Evolutionary conservation across 495 filamentous ascomycete genomes (phyloP), one percentile per base, ranked within the genome.

Genomic region (Xylaria palmicola): DNA sequence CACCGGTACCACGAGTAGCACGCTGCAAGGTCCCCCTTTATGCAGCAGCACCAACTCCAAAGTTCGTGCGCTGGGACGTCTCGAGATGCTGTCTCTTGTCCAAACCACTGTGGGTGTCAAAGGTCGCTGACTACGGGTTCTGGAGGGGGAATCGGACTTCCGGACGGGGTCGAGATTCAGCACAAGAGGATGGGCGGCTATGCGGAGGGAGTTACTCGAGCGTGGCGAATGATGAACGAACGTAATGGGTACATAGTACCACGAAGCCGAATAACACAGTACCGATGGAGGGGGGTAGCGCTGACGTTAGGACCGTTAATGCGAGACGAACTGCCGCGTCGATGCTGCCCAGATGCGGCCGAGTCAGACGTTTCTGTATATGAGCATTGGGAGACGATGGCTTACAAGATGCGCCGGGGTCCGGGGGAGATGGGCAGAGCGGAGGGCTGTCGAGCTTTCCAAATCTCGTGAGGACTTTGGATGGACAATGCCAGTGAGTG

Each of bases 221-320:
- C 55, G 39, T 19, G 43, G 43, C 43, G 26, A 26, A 41, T 13
- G n/a, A 45, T 49, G 73, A 86, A 86, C 80, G 85, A 87, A 74
- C 72, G 85, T 71, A 86, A 84, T 75, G 65, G 81, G 83, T 75
- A 86, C 73, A 39, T 72, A 85, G 79, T 83, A 81, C 81, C 82
- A 50, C 19, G 55, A 57, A 56, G 63, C 56, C 49, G 48, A 34
- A 53, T 41, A 57, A 44, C 39, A 63, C 50, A 50, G 48, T 41
- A 30, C 43, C 50, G 56, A 43, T 34, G 22, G 47, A 32, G 26
- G 47, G 2, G 7, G 8, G 6, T 9, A 19, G 49, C 30, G 49
- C 49, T 52, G 32, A 26, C 24, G 34, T 54, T 40, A 54, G 30
- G 7, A 19, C 24, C 22, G 34, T n/a, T 36, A 54, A 22, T 24